These are phyloP conservation scores for Leccinum subgranulosum DNA, from an alignment of 768 basidiomycete genomes.

Conservation along the genomic window DNA sequence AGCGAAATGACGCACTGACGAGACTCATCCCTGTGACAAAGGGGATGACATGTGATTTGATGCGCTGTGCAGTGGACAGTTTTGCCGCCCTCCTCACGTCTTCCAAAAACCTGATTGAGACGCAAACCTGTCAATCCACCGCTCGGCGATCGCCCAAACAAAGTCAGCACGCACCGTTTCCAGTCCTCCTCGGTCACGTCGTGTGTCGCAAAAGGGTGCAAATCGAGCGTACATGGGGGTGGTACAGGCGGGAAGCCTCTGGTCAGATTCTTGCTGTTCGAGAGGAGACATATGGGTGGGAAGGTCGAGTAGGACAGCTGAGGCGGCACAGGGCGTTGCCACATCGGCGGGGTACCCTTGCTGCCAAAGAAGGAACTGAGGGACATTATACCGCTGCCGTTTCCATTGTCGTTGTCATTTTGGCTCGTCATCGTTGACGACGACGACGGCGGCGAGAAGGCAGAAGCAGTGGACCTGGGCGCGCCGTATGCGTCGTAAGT, in stretches of 20 bases:
- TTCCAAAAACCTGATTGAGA: conserved; percentile 32
- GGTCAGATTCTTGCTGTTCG: conserved; percentile 29
- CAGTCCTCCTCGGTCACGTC: conserved; percentile 52
- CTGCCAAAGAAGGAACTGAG: conserved; percentile 27
- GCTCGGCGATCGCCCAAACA: no score
- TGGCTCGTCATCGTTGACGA: no score
- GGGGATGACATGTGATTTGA: conserved; percentile 30
- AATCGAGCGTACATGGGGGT: conserved; percentile 36
- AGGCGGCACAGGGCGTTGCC: conserved; percentile 19
- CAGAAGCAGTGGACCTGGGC: conserved; percentile 1
- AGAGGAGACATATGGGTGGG: conserved; percentile 30
- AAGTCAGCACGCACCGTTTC: conserved; percentile 34
- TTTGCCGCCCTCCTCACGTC: conserved; percentile 35
- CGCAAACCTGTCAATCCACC: background rate
- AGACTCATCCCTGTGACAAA: conserved; percentile 28
- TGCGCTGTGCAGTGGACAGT: conserved; percentile 34
- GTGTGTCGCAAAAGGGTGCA: conserved; percentile 51
- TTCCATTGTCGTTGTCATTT: no score
- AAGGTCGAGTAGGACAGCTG: conserved; percentile 20
- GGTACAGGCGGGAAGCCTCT: conserved; percentile 43
- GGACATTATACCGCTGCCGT: conserved; percentile 10
- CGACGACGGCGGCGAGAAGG: background rate
- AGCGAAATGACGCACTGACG: conserved; percentile 11
- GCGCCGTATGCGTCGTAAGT: background rate
- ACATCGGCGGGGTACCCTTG: conserved; percentile 25